Evolutionary conservation across 1,284 basidiomycete genomes (phyloP).

Genomic region (Leccinum fallax): DNA sequence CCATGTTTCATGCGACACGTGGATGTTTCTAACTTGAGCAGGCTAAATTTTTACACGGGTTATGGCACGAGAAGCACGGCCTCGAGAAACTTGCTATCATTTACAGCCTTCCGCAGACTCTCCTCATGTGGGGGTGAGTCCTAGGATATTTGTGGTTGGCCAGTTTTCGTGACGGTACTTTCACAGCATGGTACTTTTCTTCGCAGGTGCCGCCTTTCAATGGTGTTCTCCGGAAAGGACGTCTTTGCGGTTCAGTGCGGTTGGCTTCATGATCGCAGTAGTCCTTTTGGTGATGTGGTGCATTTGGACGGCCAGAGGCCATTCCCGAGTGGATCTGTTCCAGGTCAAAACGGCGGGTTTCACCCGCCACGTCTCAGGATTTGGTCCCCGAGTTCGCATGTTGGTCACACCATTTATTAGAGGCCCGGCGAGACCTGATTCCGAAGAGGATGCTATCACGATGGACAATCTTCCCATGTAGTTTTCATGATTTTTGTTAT

Average conservation of each 20-base stretch:
- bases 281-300: conserved; percentile 13
- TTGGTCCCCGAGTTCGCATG: background rate
- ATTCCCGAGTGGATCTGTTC: background rate
- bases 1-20: background rate
- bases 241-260: background rate
- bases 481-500: background rate
- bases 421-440: background rate
- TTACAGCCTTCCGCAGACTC: conserved; percentile 40
- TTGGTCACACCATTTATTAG: background rate
- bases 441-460: background rate
- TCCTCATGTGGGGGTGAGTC: conserved; percentile 45
- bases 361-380: background rate
- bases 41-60: conserved; percentile 31
- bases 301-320: conserved; percentile 24
- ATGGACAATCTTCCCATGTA: background rate
- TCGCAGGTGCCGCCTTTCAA: conserved; percentile 28
- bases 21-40: conserved; percentile 10
- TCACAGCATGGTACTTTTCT: conserved; percentile 34
- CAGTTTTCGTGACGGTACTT: background rate
- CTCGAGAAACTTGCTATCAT: conserved; percentile 41
- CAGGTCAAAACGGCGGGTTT: background rate
- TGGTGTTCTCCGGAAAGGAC: conserved; percentile 21
- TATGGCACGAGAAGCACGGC: conserved; percentile 32
- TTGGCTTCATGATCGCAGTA: conserved; percentile 6
- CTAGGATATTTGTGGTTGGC: background rate